Evolutionary conservation across 2,329 filamentous ascomycete genomes (phyloP).

Genomic region (Ophiostoma perfectum): DNA sequence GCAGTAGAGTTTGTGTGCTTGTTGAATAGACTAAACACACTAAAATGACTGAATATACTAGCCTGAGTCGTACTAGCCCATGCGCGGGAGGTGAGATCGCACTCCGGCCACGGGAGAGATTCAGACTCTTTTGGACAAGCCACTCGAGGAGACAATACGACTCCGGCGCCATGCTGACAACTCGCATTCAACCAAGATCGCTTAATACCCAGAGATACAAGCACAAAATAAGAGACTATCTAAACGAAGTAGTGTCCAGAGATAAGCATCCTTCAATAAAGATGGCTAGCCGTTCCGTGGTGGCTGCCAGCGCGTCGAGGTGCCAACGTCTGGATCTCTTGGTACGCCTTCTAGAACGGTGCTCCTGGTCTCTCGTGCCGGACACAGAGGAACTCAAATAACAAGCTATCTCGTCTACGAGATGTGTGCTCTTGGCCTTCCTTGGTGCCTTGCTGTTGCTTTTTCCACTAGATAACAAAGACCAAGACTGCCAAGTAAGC

Average conservation of each 20-base stretch:
- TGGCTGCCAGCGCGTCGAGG: no score
- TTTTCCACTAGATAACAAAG: constrained; percentile 10
- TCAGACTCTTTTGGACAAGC: neutral
- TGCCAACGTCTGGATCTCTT: neutral
- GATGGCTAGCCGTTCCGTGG: neutral
- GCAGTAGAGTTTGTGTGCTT: neutral
- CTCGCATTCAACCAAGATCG: no score
- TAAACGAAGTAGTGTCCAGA: neutral
- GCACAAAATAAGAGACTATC: no score
- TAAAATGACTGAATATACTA: neutral
- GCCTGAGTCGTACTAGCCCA: neutral
- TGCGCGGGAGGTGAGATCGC: neutral
- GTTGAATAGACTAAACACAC: neutral
- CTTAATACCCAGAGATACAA: no score
- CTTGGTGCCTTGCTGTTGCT: neutral
- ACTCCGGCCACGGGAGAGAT: neutral
- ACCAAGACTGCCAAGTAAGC: constrained; percentile 1
- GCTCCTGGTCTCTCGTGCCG: neutral
- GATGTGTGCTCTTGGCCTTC: neutral
- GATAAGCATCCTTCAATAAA: neutral
- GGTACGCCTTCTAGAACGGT: neutral
- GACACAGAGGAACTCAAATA: neutral
- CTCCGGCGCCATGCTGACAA: no score
- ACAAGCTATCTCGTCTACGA: neutral
- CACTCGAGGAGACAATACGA: neutral